phyloP scores from a whole-genome alignment of 192 early-diverging fungal species.

The Umbelopsis ramanniana region DNA sequence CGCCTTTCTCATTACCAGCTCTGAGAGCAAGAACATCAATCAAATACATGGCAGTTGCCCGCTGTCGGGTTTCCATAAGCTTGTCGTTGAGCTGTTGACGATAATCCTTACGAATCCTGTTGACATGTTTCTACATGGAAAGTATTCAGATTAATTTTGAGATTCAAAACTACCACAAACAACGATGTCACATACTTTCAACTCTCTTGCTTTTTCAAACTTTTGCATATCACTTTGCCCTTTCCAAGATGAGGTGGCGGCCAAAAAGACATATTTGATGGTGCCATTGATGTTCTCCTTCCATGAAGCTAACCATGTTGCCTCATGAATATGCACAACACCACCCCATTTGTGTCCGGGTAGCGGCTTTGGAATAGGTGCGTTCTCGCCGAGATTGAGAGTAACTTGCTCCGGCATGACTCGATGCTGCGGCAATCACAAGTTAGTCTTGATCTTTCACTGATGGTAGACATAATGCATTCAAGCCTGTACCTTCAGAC shows the following conservation, averaged over 20 bases:
- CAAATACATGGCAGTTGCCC: constrained; percentile 93
- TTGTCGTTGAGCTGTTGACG: constrained; percentile 79
- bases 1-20: constrained; percentile 98
- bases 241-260: constrained; percentile 91
- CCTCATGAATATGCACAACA: constrained; percentile 88
- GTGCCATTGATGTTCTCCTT: constrained; percentile 96
- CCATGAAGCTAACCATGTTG: constrained; percentile 98
- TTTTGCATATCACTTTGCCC: constrained; percentile 95
- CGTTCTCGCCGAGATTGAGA: constrained; percentile 84
- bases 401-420: constrained; percentile 93
- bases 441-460: neutral
- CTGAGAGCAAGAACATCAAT: constrained; percentile 93
- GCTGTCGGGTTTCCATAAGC: constrained; percentile 82
- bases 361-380: constrained; percentile 80
- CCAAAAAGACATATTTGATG: constrained; percentile 95
- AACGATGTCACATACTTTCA: constrained; percentile 59
- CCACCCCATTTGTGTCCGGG: constrained; percentile 88
- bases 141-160: neutral
- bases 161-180: neutral
- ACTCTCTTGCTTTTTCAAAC: constrained; percentile 91
- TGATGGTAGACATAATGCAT: neutral
- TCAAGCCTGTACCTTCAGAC: constrained; percentile 67
- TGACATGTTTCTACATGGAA: constrained; percentile 63
- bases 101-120: constrained; percentile 79
- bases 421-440: constrained; percentile 54